Percentiles rank a stretch among this genome's conserved stretches.
Conservation (phyloP, 2,329 filamentous ascomycete species). For the Ophiostoma piceae region DNA sequence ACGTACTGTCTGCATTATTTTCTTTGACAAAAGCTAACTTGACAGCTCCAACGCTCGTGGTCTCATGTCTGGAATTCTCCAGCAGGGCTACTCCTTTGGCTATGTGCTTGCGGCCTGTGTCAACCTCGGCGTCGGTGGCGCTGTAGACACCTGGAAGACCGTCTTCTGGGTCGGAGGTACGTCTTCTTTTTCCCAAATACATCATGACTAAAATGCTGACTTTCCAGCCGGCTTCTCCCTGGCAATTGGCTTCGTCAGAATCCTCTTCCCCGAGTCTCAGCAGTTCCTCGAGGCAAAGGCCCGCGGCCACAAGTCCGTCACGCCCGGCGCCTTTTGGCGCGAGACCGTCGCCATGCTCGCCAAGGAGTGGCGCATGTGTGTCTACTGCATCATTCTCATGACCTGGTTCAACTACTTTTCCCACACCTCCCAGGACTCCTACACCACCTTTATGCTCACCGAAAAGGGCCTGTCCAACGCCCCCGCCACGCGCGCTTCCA, state of each 20-base stretch:
- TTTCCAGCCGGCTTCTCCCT: conserved; percentile 60
- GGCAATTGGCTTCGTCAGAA: conserved; percentile 72
- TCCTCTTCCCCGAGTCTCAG: conserved; percentile 70
- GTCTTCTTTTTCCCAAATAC: not conserved
- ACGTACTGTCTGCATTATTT: conserved; percentile 30
- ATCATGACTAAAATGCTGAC: too few relatives aligned
- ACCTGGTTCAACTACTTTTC: conserved; percentile 17
- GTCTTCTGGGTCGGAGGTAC: conserved; percentile 77
- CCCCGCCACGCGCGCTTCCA: conserved; percentile 13
- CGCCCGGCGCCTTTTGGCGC: not conserved
- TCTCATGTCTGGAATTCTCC: conserved; percentile 68
- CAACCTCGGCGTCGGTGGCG: conserved; percentile 55
- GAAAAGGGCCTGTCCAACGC: conserved; percentile 13
- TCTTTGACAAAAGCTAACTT: not conserved
- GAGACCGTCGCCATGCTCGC: not conserved
- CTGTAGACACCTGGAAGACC: conserved; percentile 71
- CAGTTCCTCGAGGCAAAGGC: conserved; percentile 49
- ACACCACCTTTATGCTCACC: conserved; percentile 10
- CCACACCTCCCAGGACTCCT: conserved; percentile 17
- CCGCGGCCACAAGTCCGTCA: not conserved
- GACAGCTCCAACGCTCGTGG: conserved; percentile 51
- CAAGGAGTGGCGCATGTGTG: conserved; percentile 60
- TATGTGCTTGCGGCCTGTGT: conserved; percentile 60
- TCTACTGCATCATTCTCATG: conserved; percentile 16
- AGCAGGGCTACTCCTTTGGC: conserved; percentile 65